Conservation (phyloP, 176 grass and related monocot genomes). For the Panicum miliaceum region DNA sequence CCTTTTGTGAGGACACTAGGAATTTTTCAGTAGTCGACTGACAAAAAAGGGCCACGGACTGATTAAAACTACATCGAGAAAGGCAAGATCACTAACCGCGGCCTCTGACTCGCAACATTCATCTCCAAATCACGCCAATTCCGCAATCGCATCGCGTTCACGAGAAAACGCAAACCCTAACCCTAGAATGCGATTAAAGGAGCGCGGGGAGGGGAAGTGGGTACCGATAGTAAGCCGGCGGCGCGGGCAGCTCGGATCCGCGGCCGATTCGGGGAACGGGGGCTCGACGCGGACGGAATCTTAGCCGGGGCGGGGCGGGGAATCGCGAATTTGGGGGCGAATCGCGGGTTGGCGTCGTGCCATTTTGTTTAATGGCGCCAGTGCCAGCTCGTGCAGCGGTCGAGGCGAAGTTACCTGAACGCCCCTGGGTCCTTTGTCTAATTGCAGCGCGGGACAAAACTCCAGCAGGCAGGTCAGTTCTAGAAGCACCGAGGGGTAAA, state of each 20-base stretch:
- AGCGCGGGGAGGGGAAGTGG: conserved; percentile 29
- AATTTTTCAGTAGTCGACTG: neutral
- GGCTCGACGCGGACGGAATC: conserved; percentile 22
- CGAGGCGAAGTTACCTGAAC: neutral
- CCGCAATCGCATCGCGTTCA: neutral
- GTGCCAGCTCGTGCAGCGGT: neutral
- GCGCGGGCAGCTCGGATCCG: conserved; percentile 31
- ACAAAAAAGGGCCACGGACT: neutral
- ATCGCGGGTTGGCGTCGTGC: neutral
- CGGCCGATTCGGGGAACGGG: conserved; percentile 35
- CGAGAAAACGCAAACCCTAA: conserved; percentile 36
- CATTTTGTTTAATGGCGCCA: conserved; percentile 26
- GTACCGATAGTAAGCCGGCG: conserved; percentile 36
- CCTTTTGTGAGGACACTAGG: too few relatives aligned
- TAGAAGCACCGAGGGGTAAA: neutral
- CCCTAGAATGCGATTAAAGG: conserved; percentile 47
- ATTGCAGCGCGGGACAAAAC: neutral
- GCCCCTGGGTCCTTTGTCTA: neutral
- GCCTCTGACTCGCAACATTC: neutral
- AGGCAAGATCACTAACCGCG: neutral
- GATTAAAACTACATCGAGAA: neutral
- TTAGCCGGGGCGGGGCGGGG: conserved; percentile 12
- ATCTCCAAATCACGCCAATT: neutral
- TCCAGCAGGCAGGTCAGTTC: neutral
- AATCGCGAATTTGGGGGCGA: conserved; percentile 30